phyloP scores from a whole-genome alignment of 2,329 filamentous ascomycete genomes.

The Alternaria hordeiaustralica region DNA sequence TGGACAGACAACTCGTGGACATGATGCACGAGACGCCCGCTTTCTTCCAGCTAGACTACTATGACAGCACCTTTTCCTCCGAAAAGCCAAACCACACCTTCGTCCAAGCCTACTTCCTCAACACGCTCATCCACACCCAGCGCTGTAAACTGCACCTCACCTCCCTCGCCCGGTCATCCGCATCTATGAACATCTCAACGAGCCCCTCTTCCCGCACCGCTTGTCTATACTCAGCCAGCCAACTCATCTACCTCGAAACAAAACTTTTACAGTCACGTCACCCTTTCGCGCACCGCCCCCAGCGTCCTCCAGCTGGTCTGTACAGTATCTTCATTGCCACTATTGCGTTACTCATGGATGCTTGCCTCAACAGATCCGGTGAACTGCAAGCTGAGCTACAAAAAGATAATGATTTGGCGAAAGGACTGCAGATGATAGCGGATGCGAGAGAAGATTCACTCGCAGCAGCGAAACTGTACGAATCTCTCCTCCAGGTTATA shows the following conservation, averaged over 20 bases:
- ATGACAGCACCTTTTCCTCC: neutral
- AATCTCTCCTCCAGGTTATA: neutral
- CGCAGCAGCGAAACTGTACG: neutral
- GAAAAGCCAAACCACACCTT: constrained; percentile 17
- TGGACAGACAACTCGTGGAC: neutral
- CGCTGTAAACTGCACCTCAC: constrained; percentile 45
- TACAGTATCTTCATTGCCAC: neutral
- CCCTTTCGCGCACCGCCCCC: neutral
- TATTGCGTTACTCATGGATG: neutral
- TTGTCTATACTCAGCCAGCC: neutral
- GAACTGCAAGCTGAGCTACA: neutral
- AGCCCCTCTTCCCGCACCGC: neutral
- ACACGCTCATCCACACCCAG: constrained; percentile 45
- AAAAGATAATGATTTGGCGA: neutral
- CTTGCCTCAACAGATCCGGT: neutral
- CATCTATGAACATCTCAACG: neutral
- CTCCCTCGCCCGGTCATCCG: constrained; percentile 23
- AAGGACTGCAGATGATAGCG: neutral
- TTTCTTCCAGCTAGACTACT: neutral
- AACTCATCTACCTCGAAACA: neutral
- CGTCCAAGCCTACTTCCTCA: constrained; percentile 45
- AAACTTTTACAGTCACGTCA: neutral
- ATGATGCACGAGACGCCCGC: neutral
- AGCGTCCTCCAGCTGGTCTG: neutral
- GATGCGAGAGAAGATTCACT: neutral